Conservation (phyloP, 495 filamentous ascomycete genomes). For the Penicillium riverlandense region DNA sequence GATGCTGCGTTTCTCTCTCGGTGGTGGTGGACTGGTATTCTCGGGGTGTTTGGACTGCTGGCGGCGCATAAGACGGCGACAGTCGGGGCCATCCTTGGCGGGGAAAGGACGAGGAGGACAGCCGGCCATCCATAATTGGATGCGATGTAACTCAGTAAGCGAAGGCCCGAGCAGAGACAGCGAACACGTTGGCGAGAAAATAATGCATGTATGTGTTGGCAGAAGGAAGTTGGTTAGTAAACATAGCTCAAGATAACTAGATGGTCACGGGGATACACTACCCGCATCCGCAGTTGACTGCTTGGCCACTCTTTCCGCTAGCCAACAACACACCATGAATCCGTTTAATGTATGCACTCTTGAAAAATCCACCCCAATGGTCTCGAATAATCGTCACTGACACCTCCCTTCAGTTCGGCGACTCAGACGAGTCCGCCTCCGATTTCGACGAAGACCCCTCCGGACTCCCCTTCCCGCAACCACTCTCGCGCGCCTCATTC, state of each 20-base stretch:
- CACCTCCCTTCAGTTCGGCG: constrained; percentile 32
- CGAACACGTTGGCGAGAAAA: background rate
- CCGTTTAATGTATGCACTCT: constrained; percentile 14
- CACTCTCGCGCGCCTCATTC: constrained; percentile 72
- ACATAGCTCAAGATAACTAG: background rate
- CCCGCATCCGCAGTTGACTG: too few relatives aligned
- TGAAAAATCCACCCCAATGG: background rate
- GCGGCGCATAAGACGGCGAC: constrained; percentile 18
- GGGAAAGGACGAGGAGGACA: constrained; percentile 22
- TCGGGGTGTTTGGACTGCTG: background rate
- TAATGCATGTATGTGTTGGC: background rate
- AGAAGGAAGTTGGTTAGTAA: background rate
- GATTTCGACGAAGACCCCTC: constrained; percentile 55
- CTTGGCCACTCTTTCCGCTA: background rate
- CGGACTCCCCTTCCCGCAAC: constrained; percentile 74
- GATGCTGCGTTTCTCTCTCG: too few relatives aligned
- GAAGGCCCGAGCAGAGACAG: too few relatives aligned
- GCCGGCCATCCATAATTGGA: constrained; percentile 1
- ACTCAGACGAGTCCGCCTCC: constrained; percentile 43
- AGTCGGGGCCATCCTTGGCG: constrained; percentile 26
- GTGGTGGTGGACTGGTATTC: too few relatives aligned
- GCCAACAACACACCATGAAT: constrained; percentile 15
- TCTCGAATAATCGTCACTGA: background rate
- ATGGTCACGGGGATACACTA: background rate
- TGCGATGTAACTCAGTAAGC: too few relatives aligned